A percentile compares a stretch with the other conserved stretches of the same genome.
These are phyloP conservation scores for Aspergillus ruber DNA, from an alignment of 2,329 filamentous ascomycete genomes.

Conservation along the genomic window DNA sequence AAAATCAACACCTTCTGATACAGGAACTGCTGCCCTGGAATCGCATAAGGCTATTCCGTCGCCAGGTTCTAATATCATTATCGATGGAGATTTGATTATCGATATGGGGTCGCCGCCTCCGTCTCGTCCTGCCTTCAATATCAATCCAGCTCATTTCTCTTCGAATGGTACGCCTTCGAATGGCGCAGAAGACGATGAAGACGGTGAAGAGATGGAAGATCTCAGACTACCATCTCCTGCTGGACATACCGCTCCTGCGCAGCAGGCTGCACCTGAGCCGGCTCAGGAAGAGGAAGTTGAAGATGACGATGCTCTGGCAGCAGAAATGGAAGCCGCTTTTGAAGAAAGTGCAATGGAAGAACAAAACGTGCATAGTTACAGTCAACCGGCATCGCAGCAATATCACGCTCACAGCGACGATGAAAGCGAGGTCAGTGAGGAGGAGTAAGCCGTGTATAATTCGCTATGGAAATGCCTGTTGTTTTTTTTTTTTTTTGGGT, in stretches of 20 bases:
- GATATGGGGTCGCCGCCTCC: constrained; percentile 44
- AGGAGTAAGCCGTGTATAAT: constrained; percentile 43
- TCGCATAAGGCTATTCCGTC: constrained; percentile 29
- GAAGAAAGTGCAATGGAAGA: constrained; percentile 37
- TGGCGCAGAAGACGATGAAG: constrained; percentile 29
- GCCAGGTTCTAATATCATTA: constrained; percentile 39
- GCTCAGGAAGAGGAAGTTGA: constrained; percentile 26
- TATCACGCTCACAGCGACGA: constrained; percentile 40
- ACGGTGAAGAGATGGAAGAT: constrained; percentile 35
- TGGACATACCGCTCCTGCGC: constrained; percentile 13
- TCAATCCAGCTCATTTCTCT: constrained; percentile 38
- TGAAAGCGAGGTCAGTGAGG: constrained; percentile 62
- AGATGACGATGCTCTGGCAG: constrained; percentile 50
- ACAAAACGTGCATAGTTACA: constrained; percentile 35
- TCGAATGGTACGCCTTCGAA: constrained; percentile 36
- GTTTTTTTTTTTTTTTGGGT: constrained; percentile 1
- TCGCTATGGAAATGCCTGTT: neutral
- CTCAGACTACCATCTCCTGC: constrained; percentile 33
- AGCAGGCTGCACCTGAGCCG: constrained; percentile 12
- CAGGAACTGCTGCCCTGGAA: constrained; percentile 21
- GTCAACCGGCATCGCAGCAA: constrained; percentile 25
- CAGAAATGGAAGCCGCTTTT: constrained; percentile 52
- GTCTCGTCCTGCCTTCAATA: constrained; percentile 30
- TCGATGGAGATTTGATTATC: constrained; percentile 43
- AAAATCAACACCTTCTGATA: constrained; percentile 27